Evolutionary conservation across 768 basidiomycete species (phyloP), one percentile per base, ranked within the genome.

Genomic region (Boletus reticulatus): DNA sequence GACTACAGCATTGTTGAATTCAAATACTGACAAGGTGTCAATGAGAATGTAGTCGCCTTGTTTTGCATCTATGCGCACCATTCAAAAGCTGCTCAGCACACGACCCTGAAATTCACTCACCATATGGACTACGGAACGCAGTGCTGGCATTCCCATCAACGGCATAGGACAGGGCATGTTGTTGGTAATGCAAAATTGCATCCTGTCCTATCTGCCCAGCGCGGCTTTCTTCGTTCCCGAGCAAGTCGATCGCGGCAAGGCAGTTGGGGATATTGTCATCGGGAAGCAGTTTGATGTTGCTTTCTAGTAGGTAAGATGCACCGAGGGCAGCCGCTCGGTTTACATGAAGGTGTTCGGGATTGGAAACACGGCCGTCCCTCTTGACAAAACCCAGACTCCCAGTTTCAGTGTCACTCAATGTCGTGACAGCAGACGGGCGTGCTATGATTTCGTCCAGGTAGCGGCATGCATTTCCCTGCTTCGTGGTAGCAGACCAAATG

Each of bases 81-180:
- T 45, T 60, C 29, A 65, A 68, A 62, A 67, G 65, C 7, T 41
- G 48, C 29, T n/a, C 41, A 4, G 16, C 43, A 48, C 10, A 46
- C 27, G 17, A 46, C 20, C 41, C 20, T 56, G n/a, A n/a, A n/a
- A n/a, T 44, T 52, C 67, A 66, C 79, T 52, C 60, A 84, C 85
- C 62, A 55, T 68, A 58, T 31, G 72, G 62, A 64, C 83, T 84
- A 34, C 72, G 73, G 61, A 87, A 88, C 1, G 68, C 75, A 32
- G 83, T 84, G 10, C 68, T 66, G 4, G 65, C 58, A n/a, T 73
- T 62, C 8, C 79, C 77, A 69, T 88, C 85, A 6, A 85, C 84
- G 4, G 83, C 85, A 63, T 73, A 69, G 13, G 81, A 83, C 24
- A 77, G 75, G 27, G 84, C 70, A 66, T 78, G 72, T 3, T 64